Percentiles rank a stretch among this genome's conserved stretches.
Conservation (phyloP, 768 basidiomycete genomes). For the Boletus rex-veris region DNA sequence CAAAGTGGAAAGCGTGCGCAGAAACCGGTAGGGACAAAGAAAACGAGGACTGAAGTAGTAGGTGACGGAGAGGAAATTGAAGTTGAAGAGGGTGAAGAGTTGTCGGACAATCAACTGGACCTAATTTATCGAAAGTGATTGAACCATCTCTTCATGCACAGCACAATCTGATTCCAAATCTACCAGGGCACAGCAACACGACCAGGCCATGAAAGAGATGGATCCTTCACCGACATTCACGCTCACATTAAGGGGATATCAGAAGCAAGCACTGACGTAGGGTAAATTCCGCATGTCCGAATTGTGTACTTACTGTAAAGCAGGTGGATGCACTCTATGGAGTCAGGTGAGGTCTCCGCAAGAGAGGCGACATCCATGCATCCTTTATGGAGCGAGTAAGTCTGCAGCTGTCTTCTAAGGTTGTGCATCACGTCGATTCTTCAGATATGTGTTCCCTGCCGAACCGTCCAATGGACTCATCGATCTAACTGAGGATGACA, state of each 20-base stretch:
- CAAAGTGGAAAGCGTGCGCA: conserved; percentile 39
- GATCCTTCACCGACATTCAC: conserved; percentile 76
- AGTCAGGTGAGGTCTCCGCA: conserved; percentile 68
- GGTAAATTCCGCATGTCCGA: conserved; percentile 18
- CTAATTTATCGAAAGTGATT: conserved; percentile 80
- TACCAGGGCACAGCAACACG: conserved; percentile 77
- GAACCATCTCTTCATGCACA: neutral
- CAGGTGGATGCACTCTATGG: conserved; percentile 91
- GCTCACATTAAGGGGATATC: conserved; percentile 77
- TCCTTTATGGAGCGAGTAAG: conserved; percentile 91
- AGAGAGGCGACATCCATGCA: conserved; percentile 76
- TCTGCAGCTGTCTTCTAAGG: conserved; percentile 4
- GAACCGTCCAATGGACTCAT: conserved; percentile 58
- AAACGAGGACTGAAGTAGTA: conserved; percentile 59
- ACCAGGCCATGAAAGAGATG: conserved; percentile 73
- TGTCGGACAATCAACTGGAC: conserved; percentile 77
- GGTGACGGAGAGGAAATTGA: conserved; percentile 82
- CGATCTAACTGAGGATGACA: conserved; percentile 79
- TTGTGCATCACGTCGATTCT: conserved; percentile 3
- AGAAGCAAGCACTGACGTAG: conserved; percentile 86
- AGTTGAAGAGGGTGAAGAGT: conserved; percentile 78
- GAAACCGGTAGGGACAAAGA: conserved; percentile 37
- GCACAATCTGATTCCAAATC: conserved; percentile 6
- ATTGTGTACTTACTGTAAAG: neutral
- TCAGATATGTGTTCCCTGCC: conserved; percentile 71